Conservation (phyloP, 176 grass and related monocot species). For the Avena sativa region DNA sequence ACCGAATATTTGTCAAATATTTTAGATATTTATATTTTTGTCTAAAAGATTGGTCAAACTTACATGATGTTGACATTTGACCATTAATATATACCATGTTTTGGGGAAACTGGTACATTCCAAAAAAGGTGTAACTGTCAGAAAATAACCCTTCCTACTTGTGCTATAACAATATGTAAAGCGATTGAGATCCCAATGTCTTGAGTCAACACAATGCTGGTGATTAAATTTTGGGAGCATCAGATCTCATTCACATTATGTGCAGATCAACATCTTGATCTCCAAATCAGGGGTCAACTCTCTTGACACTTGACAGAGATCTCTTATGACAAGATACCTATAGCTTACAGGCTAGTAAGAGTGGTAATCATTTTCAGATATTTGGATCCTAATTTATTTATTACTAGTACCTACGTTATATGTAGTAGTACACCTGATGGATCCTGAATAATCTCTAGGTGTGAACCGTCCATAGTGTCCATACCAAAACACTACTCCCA, state of each 20-base stretch:
- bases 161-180: background rate
- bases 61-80: too few species aligned
- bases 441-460: background rate
- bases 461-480: too few species aligned
- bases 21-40: too few species aligned
- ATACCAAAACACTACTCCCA: background rate
- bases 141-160: background rate
- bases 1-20: too few species aligned
- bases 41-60: too few species aligned
- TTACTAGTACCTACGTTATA: background rate
- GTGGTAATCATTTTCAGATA: background rate
- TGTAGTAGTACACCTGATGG: background rate
- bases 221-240: background rate
- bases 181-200: background rate
- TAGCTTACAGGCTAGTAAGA: background rate
- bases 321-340: background rate
- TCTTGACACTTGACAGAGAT: background rate
- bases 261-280: conserved; percentile 4
- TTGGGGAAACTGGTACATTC: too few species aligned
- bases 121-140: background rate
- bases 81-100: too few species aligned
- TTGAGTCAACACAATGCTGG: conserved; percentile 14
- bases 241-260: background rate
- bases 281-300: conserved; percentile 17
- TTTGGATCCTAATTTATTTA: background rate